Conservation (phyloP, 2,329 filamentous ascomycete genomes). For the Penicillium griseofulvum region DNA sequence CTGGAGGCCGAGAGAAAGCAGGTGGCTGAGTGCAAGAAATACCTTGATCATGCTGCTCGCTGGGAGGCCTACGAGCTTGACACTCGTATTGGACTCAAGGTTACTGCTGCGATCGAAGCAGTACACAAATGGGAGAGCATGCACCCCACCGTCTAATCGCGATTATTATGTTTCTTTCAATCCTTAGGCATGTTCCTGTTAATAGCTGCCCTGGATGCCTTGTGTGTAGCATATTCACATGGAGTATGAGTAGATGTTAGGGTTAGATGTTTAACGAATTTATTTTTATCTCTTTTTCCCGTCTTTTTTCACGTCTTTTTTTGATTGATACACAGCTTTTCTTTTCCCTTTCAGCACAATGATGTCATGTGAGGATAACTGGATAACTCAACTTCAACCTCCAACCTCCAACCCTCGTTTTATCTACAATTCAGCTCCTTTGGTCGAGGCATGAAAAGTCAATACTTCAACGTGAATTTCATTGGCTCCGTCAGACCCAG, state of each 20-base stretch:
- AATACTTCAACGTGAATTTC: neutral
- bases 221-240: constrained; percentile 5
- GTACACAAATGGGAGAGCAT: constrained; percentile 43
- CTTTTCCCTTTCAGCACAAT: neutral
- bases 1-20: constrained; percentile 34
- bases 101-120: constrained; percentile 47
- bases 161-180: neutral
- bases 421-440: neutral
- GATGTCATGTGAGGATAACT: neutral
- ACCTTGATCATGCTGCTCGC: constrained; percentile 56
- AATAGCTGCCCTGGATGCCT: neutral
- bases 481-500: neutral
- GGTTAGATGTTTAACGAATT: neutral
- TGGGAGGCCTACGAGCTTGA: constrained; percentile 65
- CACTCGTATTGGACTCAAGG: constrained; percentile 53
- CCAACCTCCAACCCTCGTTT: neutral
- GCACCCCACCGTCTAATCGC: constrained; percentile 18
- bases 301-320: no score
- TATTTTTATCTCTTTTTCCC: neutral
- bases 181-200: neutral
- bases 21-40: constrained; percentile 54
- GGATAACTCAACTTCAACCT: neutral
- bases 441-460: neutral
- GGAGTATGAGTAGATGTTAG: constrained; percentile 2
- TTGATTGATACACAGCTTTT: no score